A percentile compares a stretch with the other conserved stretches of the same genome.
phyloP scores from a whole-genome alignment of 2,329 filamentous ascomycete genomes.

The Hymenotorrendiella dingleyae region DNA sequence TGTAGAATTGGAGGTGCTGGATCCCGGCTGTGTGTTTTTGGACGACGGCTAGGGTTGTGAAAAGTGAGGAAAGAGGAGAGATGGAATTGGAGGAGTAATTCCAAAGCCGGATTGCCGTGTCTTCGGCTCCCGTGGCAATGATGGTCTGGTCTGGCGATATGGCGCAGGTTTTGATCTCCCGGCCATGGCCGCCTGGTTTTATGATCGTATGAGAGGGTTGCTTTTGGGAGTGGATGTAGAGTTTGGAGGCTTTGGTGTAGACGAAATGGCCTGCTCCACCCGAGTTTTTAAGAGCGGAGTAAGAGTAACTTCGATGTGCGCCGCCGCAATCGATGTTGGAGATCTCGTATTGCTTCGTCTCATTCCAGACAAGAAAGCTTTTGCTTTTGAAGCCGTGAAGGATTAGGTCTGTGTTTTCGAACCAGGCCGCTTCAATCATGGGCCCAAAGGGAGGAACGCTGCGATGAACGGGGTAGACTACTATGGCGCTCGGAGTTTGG shows the following conservation, averaged over 20 bases:
- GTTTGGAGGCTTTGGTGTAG: constrained; percentile 63
- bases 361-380: constrained; percentile 77
- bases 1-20: constrained; percentile 64
- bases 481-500: neutral
- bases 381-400: constrained; percentile 78
- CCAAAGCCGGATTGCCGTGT: constrained; percentile 73
- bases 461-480: constrained; percentile 52
- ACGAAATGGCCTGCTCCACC: constrained; percentile 49
- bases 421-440: constrained; percentile 67
- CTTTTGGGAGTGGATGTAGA: constrained; percentile 40
- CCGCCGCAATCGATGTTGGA: constrained; percentile 77
- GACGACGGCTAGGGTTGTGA: constrained; percentile 54
- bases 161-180: constrained; percentile 70
- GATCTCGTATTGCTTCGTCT: constrained; percentile 62
- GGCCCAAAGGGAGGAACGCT: constrained; percentile 65
- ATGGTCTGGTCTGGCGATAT: constrained; percentile 37
- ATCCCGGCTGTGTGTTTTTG: constrained; percentile 79
- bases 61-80: constrained; percentile 7
- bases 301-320: constrained; percentile 72
- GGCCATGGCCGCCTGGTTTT: constrained; percentile 70
- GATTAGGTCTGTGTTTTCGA: constrained; percentile 53
- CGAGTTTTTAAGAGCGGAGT: constrained; percentile 19
- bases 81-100: constrained; percentile 30
- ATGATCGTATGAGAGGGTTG: constrained; percentile 42
- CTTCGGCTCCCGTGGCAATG: constrained; percentile 64